Conservation (phyloP, 192 early-diverging fungal species). For the Paraglomus brasilianum region DNA sequence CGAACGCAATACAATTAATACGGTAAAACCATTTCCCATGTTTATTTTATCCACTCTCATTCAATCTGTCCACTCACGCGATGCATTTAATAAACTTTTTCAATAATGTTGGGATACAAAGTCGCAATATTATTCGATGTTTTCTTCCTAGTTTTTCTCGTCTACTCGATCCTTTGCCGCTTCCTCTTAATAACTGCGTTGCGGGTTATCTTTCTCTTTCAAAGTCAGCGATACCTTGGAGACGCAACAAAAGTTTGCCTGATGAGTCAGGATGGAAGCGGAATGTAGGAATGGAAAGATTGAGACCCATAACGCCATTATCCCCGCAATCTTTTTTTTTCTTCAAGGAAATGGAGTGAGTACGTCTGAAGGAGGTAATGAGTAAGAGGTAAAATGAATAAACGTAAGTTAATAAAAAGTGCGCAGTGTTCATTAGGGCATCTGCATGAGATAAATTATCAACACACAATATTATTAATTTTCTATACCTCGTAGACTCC, state of each 20-base stretch:
- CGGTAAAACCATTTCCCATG: background rate
- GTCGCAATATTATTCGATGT: slow-evolving; percentile 94
- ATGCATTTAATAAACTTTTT: slow-evolving; percentile 97
- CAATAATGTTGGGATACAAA: slow-evolving; percentile 98
- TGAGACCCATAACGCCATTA: slow-evolving; percentile 98
- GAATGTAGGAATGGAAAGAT: slow-evolving; percentile 87
- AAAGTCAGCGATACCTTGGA: slow-evolving; percentile 91
- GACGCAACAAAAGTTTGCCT: slow-evolving; percentile 77
- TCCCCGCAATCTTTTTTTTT: slow-evolving; percentile 88
- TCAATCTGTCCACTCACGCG: slow-evolving; percentile 63
- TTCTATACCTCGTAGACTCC: slow-evolving; percentile 91
- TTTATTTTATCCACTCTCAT: background rate
- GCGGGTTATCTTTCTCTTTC: slow-evolving; percentile 98
- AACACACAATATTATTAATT: slow-evolving; percentile 16
- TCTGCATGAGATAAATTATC: too few relatives aligned
- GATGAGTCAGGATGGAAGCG: slow-evolving; percentile 79
- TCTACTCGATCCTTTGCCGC: slow-evolving; percentile 81
- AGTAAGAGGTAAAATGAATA: background rate
- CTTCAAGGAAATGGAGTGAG: background rate
- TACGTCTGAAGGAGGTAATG: background rate
- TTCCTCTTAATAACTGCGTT: slow-evolving; percentile 96
- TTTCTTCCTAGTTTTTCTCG: slow-evolving; percentile 66
- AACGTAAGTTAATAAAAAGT: too few relatives aligned
- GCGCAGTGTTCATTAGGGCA: too few relatives aligned
- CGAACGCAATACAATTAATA: background rate